Percentiles rank a stretch among this genome's conserved stretches.
Conservation (phyloP, 1,139 yeast genomes). For the Saccharomyces hybrid region DNA sequence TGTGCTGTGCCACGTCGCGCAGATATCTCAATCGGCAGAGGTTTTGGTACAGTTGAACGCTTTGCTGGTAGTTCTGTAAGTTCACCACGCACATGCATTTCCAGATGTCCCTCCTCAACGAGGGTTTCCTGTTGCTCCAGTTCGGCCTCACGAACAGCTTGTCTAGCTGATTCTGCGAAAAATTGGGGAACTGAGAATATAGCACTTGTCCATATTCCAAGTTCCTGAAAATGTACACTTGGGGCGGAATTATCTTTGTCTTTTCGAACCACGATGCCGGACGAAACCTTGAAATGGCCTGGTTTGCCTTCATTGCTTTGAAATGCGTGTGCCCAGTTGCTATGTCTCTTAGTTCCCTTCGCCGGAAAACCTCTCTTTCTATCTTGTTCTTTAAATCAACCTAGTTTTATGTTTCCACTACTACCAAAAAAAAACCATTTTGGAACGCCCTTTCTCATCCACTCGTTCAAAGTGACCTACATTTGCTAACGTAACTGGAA, state of each 20-base stretch:
- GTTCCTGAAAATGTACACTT: slow-evolving; percentile 74
- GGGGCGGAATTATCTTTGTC: slow-evolving; percentile 60
- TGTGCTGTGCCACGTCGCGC: slow-evolving; percentile 54
- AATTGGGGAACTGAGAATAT: slow-evolving; percentile 76
- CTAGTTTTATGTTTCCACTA: neutral
- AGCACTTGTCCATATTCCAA: slow-evolving; percentile 83
- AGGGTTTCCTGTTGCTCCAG: slow-evolving; percentile 82
- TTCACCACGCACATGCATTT: slow-evolving; percentile 82
- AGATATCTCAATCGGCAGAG: slow-evolving; percentile 64
- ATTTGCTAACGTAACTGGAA: neutral
- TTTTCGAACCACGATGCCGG: slow-evolving; percentile 44
- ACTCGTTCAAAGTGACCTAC: neutral
- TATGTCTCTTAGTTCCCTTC: neutral
- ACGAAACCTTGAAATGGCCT: slow-evolving; percentile 31
- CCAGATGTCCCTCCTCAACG: slow-evolving; percentile 80
- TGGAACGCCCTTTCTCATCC: neutral
- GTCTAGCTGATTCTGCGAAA: slow-evolving; percentile 57
- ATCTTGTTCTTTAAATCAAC: neutral
- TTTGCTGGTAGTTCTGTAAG: slow-evolving; percentile 54
- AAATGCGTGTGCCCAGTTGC: neutral
- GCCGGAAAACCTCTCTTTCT: neutral
- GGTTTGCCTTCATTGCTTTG: slow-evolving; percentile 5
- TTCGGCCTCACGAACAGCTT: slow-evolving; percentile 67
- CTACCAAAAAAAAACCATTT: neutral
- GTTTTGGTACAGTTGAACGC: slow-evolving; percentile 68